These are phyloP conservation scores for Lentinula boryana DNA, from an alignment of 768 basidiomycete genomes.

Conservation along the genomic window DNA sequence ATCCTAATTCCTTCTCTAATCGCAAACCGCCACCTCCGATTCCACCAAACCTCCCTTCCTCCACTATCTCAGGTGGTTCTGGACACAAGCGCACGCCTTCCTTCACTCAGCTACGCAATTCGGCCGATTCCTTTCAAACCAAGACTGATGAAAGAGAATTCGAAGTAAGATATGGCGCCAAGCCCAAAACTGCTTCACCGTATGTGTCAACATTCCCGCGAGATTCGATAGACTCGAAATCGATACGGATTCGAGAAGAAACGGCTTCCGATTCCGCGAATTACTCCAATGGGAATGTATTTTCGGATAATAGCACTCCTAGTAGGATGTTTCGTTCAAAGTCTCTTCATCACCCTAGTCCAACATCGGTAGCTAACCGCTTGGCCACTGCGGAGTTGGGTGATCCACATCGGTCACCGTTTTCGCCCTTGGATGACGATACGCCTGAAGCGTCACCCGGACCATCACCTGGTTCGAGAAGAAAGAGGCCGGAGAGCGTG, in stretches of 20 bases:
- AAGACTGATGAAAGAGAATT: background rate
- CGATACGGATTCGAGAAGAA: background rate
- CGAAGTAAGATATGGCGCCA: conserved; percentile 9
- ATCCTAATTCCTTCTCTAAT: conserved; percentile 3
- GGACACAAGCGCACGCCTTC: conserved; percentile 1
- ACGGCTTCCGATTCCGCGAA: background rate
- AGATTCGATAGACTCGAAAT: conserved; percentile 1
- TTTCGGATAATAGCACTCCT: conserved; percentile 15
- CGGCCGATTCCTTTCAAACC: background rate
- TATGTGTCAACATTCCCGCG: conserved; percentile 11
- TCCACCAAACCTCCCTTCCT: conserved; percentile 2
- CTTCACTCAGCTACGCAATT: conserved; percentile 2
- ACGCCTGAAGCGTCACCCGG: background rate
- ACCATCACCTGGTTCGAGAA: conserved; percentile 33
- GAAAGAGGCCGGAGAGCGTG: conserved; percentile 59
- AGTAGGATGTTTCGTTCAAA: conserved; percentile 45
- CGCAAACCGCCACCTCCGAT: conserved; percentile 10
- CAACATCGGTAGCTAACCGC: conserved; percentile 27
- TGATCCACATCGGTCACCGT: background rate
- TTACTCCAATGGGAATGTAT: background rate
- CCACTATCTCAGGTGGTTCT: background rate
- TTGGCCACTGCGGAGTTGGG: background rate
- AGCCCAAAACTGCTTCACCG: conserved; percentile 10
- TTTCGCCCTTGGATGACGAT: background rate
- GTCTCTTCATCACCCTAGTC: conserved; percentile 44